phyloP scores from a whole-genome alignment of 768 basidiomycete genomes.

The Podaxis mareebaensis region DNA sequence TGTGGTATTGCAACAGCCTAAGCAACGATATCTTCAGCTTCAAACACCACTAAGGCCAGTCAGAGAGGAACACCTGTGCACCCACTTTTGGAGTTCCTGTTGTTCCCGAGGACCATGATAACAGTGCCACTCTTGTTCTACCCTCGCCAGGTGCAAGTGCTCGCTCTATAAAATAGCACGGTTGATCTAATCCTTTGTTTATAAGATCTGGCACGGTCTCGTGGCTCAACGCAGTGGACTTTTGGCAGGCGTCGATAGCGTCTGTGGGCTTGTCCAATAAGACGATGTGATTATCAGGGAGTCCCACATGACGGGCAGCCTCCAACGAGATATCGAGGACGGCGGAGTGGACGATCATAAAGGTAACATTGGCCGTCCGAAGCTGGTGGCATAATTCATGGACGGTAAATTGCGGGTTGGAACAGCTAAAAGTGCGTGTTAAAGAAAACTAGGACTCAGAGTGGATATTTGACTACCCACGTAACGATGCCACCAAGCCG shows the following conservation, averaged over 20 bases:
- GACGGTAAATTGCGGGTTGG: conserved; percentile 54
- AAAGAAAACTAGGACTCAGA: background rate
- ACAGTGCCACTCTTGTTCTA: conserved; percentile 57
- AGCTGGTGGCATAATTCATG: conserved; percentile 57
- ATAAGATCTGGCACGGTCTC: conserved; percentile 29
- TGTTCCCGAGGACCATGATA: conserved; percentile 70
- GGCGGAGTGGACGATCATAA: conserved; percentile 49
- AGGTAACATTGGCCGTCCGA: conserved; percentile 37
- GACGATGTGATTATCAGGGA: conserved; percentile 47
- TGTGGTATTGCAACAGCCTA: conserved; percentile 57
- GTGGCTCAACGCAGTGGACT: conserved; percentile 9
- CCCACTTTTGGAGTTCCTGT: conserved; percentile 65
- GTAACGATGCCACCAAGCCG: conserved; percentile 52
- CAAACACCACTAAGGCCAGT: background rate
- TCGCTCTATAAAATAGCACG: conserved; percentile 40
- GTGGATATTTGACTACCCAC: conserved; percentile 30
- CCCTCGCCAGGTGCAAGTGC: conserved; percentile 51
- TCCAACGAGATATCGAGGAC: conserved; percentile 41
- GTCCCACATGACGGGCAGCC: conserved; percentile 37
- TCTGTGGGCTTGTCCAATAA: conserved; percentile 35
- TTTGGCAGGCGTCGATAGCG: background rate
- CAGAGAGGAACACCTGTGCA: conserved; percentile 6
- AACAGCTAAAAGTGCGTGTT: conserved; percentile 38
- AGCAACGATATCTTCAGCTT: background rate
- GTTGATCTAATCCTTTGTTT: conserved; percentile 22